Base-by-base conservation (phyloP, 2,329 filamentous ascomycete species). In the Sporothrix inflata region DNA sequence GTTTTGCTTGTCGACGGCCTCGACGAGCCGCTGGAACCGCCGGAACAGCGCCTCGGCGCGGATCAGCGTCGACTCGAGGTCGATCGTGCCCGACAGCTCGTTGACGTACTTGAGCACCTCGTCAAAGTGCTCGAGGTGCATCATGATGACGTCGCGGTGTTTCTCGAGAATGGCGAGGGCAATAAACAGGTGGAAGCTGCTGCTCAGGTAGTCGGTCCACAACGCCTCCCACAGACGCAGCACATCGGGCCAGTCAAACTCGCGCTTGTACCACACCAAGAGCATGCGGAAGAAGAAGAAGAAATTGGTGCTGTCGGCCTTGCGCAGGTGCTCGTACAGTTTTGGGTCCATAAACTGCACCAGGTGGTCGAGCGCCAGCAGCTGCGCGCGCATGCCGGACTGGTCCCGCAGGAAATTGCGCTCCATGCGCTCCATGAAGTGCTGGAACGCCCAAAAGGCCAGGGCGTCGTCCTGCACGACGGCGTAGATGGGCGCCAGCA, bases 261-360 rank as follows among this genome's bases (percentile, higher is more conserved):
- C 96, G 65, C 96, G 91, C 85, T 99, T 99, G 82, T 96, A 99
- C 96, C 96, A 99, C 11, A 99, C 96, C 1, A 99, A 86, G 45
- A 99, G 86, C 96, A 98, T 98, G 73, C 96, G 92, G 88, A 98
- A 99, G 85, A 99, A 98, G 85, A 99, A 99, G 83, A 99, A 99
- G 82, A 99, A 99, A 81, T 99, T 99, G 30, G 96, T 99, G 78
- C 92, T 97, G 78, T 99, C 97, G 24, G 94, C 93, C 19, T 88
- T 90, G 80, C 97, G 90, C 0, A 99, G 88, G 77, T 99, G 96
- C 1, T 92, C 86, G 82, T 98, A 98, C 8, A 99, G 89, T 79
- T 94, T 92, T 0, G 97, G 96, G 76, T 99, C 96, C 90, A 99
- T 94, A 72, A 99, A 93, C 79, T 97, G 94, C 14, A 98, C 94